A percentile compares a stretch with the other conserved stretches of the same genome.
Evolutionary conservation across 1,284 basidiomycete species (phyloP).

Genomic region (Caloboletus firmus): DNA sequence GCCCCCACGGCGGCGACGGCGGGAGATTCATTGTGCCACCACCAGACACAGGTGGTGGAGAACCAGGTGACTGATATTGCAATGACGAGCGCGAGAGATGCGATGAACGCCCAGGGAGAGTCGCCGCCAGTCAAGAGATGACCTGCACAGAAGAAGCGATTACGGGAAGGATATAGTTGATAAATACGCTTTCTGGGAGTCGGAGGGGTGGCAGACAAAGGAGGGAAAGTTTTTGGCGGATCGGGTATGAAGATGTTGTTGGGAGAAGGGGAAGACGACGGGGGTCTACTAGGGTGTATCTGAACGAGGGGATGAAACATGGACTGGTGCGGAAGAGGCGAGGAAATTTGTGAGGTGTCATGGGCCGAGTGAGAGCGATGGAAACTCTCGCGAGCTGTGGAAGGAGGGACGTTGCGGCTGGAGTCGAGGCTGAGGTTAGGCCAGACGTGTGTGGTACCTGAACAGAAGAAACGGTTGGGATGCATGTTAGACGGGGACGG

Average conservation of each 20-base stretch:
- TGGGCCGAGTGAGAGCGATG: conserved; percentile 11
- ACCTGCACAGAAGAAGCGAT: conserved; percentile 75
- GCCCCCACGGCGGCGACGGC: conserved; percentile 74
- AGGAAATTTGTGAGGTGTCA: conserved; percentile 10
- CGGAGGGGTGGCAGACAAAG: conserved; percentile 51
- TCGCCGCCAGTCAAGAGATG: conserved; percentile 82
- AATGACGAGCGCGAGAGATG: conserved; percentile 60
- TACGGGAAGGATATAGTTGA: conserved; percentile 65
- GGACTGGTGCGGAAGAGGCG: conserved; percentile 12
- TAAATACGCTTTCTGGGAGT: conserved; percentile 52
- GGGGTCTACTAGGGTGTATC: conserved; percentile 24
- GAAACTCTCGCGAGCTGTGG: conserved; percentile 2
- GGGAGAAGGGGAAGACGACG: conserved; percentile 34
- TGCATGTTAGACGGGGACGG: conserved; percentile 16
- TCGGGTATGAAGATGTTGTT: conserved; percentile 30
- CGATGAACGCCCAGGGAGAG: conserved; percentile 73
- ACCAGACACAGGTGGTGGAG: conserved; percentile 81
- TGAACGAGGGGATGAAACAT: conserved; percentile 28
- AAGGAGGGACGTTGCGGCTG: conserved; percentile 18
- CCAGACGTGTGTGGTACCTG: conserved; percentile 55
- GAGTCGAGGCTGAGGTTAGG: conserved; percentile 60
- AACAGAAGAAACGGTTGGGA: conserved; percentile 50
- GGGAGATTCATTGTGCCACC: conserved; percentile 76
- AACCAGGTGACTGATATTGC: conserved; percentile 78
- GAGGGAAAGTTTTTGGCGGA: conserved; percentile 32